Conservation (phyloP, 2,329 filamentous ascomycete genomes). For the Diaporthe capsici region DNA sequence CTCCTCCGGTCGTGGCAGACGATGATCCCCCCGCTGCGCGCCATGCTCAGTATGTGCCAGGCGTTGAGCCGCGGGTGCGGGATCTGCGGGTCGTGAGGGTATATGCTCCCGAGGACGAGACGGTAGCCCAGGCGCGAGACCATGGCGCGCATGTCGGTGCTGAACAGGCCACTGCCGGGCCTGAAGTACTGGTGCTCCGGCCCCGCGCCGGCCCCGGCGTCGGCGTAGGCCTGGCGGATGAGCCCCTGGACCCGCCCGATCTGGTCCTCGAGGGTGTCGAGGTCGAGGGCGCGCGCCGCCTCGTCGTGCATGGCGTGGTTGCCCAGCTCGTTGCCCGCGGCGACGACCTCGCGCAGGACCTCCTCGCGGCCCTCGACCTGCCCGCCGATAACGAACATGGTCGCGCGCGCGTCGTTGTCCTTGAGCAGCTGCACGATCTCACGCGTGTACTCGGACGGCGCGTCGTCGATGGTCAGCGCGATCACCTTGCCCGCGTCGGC, state of each 20-base stretch:
- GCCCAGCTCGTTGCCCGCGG: constrained; percentile 78
- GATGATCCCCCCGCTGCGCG: constrained; percentile 81
- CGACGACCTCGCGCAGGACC: constrained; percentile 70
- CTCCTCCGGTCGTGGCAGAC: constrained; percentile 87
- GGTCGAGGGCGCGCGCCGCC: constrained; percentile 73
- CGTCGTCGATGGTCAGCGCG: constrained; percentile 90
- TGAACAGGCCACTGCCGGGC: constrained; percentile 89
- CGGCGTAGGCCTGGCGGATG: constrained; percentile 70
- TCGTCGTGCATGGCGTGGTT: constrained; percentile 95
- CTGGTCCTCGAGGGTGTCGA: constrained; percentile 72
- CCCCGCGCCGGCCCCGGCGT: constrained; percentile 51
- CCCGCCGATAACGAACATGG: constrained; percentile 89
- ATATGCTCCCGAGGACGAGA: constrained; percentile 86
- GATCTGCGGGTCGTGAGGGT: constrained; percentile 93
- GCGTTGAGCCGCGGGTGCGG: constrained; percentile 78
- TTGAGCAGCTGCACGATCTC: constrained; percentile 79
- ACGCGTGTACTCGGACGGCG: constrained; percentile 79
- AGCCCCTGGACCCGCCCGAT: constrained; percentile 74
- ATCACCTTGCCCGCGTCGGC: constrained; percentile 72
- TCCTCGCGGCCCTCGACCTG: constrained; percentile 73
- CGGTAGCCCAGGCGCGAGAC: constrained; percentile 75
- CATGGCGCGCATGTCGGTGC: constrained; percentile 74
- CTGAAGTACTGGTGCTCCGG: constrained; percentile 79
- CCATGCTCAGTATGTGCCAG: constrained; percentile 84
- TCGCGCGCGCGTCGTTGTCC: constrained; percentile 78